Evolutionary conservation across 169 alveolate genomes (phyloP), one percentile per base, ranked within the genome.

Genomic region (Cystoisospora suis): DNA sequence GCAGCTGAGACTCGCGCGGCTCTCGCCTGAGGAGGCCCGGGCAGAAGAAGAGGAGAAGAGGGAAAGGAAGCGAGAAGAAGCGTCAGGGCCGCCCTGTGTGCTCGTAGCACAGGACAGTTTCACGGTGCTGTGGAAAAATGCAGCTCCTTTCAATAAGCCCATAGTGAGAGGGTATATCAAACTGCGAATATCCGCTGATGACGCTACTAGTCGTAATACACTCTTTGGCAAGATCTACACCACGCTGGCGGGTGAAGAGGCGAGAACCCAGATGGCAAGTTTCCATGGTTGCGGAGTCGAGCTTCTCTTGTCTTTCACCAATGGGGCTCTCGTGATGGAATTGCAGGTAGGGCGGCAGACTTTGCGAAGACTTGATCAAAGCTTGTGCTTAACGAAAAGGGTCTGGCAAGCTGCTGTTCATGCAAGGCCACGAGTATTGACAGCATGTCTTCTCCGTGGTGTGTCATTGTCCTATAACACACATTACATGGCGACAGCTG

Each of bases 201-300:
- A 0, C 4, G 90, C 90, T 0, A 75, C 87, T 0, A 77, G 77
- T 4, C 5, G 7, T 15, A 61, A 79, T 42, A 87, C 90, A 23
- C 72, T 85, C 4, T 36, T 56, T 23, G 94, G 89, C 20, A 90
- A 86, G 32, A 65, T 90, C n/a, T 86, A 49, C 53, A 38, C 88
- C 34, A 34, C 53, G 6, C 36, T 89, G 27, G 36, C 80, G 0
- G 86, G 87, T 49, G 89, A 89, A 32, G 23, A 49, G 23, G 86
- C 90, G 20, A 79, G 81, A 29, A n/a, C 59, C 47, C 32, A 49
- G 0, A 75, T 90, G 6, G 44, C 91, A 0, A 34, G 47, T 20
- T 47, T 49, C 38, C 86, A 90, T 12, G 94, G 94, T 0, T 90
- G 94, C 81, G 90, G 91, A 34, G 91, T 90, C 46, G 94, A 90